Conservation (phyloP, 768 basidiomycete species). For the Leccinum boreale region DNA sequence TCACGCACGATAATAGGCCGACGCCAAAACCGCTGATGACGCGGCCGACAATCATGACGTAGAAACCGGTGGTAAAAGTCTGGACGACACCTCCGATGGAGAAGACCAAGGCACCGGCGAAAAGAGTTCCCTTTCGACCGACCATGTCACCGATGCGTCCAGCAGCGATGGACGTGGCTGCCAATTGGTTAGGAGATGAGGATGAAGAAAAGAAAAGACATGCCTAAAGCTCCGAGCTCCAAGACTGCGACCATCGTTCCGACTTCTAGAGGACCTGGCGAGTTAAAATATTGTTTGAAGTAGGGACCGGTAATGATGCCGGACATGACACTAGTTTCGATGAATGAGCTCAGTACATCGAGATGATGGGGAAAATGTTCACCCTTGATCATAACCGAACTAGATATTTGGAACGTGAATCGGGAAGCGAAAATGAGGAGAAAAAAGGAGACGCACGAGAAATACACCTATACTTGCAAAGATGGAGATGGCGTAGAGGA, state of each 20-base stretch:
- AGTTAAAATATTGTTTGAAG: slow-evolving; percentile 78
- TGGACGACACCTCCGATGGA: slow-evolving; percentile 85
- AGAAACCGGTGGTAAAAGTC: slow-evolving; percentile 76
- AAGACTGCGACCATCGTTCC: slow-evolving; percentile 97
- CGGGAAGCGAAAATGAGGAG: neutral
- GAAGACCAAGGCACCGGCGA: slow-evolving; percentile 80
- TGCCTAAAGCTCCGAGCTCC: slow-evolving; percentile 89
- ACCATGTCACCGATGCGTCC: slow-evolving; percentile 85
- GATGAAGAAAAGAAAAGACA: slow-evolving; percentile 21
- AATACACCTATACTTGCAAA: slow-evolving; percentile 86
- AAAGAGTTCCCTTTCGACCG: slow-evolving; percentile 81
- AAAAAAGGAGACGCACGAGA: slow-evolving; percentile 49
- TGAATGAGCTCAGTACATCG: slow-evolving; percentile 3
- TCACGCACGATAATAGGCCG: slow-evolving; percentile 76
- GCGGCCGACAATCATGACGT: slow-evolving; percentile 78
- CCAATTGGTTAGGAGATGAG: neutral
- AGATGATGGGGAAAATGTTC: slow-evolving; percentile 8
- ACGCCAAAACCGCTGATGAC: slow-evolving; percentile 87
- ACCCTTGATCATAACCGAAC: slow-evolving; percentile 92
- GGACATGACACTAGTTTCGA: slow-evolving; percentile 67
- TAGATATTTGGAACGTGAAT: slow-evolving; percentile 24
- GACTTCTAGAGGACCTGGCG: slow-evolving; percentile 67
- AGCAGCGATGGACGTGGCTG: slow-evolving; percentile 87
- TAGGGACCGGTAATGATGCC: slow-evolving; percentile 88
- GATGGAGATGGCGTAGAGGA: slow-evolving; percentile 76